Conservation (phyloP, 768 basidiomycete species). For the Gymnopilus junonius region DNA sequence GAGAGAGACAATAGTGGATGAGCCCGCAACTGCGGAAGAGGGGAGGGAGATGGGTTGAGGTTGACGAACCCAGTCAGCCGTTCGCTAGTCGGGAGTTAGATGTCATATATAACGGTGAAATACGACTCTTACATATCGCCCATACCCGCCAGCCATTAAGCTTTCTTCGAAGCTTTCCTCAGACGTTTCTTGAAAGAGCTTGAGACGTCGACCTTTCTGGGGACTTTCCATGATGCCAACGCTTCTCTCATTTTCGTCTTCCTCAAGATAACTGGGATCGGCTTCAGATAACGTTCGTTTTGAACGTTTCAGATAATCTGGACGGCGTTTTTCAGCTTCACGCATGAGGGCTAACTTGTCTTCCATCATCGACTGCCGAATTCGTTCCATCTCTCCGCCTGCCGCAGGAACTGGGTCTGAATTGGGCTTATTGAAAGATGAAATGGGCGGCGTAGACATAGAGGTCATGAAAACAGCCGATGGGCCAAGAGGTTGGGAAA, state of each 20-base stretch:
- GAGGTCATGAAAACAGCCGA: conserved; percentile 11
- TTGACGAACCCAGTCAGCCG: conserved; percentile 64
- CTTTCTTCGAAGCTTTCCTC: conserved; percentile 88
- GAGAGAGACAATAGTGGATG: conserved; percentile 45
- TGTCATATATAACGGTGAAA: conserved; percentile 7
- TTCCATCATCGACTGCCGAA: conserved; percentile 56
- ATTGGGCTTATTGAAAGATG: conserved; percentile 28
- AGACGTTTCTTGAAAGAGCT: conserved; percentile 80
- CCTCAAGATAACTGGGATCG: conserved; percentile 39
- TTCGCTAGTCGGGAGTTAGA: conserved; percentile 41
- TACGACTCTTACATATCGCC: conserved; percentile 60
- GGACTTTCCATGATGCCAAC: conserved; percentile 76
- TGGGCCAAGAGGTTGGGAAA: not conserved
- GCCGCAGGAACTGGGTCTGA: conserved; percentile 23
- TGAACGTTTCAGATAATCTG: conserved; percentile 71
- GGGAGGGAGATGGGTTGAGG: conserved; percentile 52
- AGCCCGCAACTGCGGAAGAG: conserved; percentile 43
- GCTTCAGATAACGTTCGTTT: conserved; percentile 51
- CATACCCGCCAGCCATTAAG: conserved; percentile 82
- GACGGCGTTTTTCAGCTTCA: conserved; percentile 65
- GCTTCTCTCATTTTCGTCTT: conserved; percentile 38
- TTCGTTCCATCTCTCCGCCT: conserved; percentile 64
- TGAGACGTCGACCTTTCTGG: conserved; percentile 70
- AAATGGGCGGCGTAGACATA: conserved; percentile 27
- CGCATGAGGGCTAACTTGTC: conserved; percentile 51